Evolutionary conservation across 352 stramenopile species (phyloP).

Genomic region (Thraustochytrium sp.): DNA sequence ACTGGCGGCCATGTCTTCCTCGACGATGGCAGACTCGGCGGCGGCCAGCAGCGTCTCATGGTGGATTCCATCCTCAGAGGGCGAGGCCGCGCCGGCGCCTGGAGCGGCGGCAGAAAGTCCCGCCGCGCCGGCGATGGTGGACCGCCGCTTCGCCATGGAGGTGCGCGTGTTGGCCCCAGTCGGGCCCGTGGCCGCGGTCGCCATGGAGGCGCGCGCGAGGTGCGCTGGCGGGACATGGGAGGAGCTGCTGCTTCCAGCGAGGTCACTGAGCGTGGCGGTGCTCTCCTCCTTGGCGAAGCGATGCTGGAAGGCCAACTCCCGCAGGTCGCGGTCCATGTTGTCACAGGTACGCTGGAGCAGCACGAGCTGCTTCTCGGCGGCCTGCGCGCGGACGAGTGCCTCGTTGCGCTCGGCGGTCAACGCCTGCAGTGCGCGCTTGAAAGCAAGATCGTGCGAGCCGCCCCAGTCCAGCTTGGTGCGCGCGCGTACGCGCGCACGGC

Average conservation of each 20-base stretch:
- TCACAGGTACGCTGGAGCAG: background rate
- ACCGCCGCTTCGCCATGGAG: too few relatives aligned
- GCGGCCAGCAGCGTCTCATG: too few relatives aligned
- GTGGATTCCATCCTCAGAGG: too few relatives aligned
- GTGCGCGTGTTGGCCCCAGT: background rate
- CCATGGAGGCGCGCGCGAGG: background rate
- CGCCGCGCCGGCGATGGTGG: too few relatives aligned
- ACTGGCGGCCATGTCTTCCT: too few relatives aligned
- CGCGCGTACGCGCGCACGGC: background rate
- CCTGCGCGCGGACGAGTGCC: background rate
- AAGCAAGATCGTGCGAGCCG: background rate
- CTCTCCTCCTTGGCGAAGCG: background rate
- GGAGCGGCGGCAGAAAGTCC: too few relatives aligned
- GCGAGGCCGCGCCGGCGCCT: too few relatives aligned
- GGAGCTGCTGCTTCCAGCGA: background rate
- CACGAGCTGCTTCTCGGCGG: background rate
- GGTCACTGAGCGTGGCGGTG: background rate
- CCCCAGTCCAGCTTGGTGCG: constrained; percentile 14
- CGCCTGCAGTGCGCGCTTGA: background rate
- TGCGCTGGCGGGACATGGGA: background rate
- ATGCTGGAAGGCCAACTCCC: background rate
- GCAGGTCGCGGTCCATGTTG: background rate
- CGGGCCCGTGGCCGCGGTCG: background rate
- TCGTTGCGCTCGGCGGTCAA: constrained; percentile 8
- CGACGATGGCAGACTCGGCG: too few relatives aligned